A percentile compares a stretch with the other conserved stretches of the same genome.
Conservation (phyloP, 768 basidiomycete species). For the Russula foetens region DNA sequence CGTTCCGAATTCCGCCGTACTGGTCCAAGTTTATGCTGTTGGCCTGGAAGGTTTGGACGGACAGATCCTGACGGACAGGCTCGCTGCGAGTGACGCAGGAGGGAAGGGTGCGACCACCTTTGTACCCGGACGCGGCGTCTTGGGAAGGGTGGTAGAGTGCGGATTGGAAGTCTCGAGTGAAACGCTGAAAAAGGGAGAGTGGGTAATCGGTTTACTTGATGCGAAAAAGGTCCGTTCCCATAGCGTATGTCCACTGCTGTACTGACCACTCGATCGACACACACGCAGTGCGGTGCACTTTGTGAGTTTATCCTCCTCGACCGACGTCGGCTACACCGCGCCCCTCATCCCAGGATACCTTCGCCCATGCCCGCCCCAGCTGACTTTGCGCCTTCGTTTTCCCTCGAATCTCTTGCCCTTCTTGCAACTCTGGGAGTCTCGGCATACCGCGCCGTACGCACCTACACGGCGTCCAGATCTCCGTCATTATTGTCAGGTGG, state of each 20-base stretch:
- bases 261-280: conserved; percentile 17
- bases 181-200: conserved; percentile 67
- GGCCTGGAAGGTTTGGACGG: conserved; percentile 72
- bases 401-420: conserved; percentile 45
- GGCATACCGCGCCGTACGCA: conserved; percentile 77
- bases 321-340: conserved; percentile 64
- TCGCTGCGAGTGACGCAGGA: conserved; percentile 21
- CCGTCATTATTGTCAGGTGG: conserved; percentile 11
- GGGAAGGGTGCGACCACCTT: conserved; percentile 40
- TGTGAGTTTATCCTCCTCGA: conserved; percentile 86
- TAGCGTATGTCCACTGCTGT: conserved; percentile 11
- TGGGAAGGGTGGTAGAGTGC: conserved; percentile 73
- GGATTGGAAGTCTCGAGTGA: conserved; percentile 68
- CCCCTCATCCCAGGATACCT: conserved; percentile 43
- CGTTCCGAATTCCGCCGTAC: conserved; percentile 57
- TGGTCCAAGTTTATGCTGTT: conserved; percentile 89
- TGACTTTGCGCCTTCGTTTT: conserved; percentile 8
- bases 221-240: conserved; percentile 55
- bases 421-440: conserved; percentile 71
- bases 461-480: conserved; percentile 25
- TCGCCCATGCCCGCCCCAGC: conserved; percentile 24
- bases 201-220: conserved; percentile 78
- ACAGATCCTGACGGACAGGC: conserved; percentile 47
- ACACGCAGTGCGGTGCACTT: conserved; percentile 65
- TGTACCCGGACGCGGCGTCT: conserved; percentile 82